These are phyloP conservation scores for Dendrobium huoshanense DNA, from an alignment of 106 monocot species.

Conservation along the genomic window DNA sequence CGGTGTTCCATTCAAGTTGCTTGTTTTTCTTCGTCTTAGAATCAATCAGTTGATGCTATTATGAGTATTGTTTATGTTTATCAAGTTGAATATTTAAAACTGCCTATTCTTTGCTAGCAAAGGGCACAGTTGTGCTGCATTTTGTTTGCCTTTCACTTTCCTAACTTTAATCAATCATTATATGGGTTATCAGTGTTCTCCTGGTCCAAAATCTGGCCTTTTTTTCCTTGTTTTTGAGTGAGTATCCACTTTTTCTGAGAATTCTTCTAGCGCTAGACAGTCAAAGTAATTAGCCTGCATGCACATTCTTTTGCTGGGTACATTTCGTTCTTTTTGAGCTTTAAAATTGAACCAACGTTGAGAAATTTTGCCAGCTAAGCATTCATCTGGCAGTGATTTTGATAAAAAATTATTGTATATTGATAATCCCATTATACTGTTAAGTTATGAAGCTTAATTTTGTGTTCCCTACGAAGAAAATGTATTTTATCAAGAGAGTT, in stretches of 20 bases:
- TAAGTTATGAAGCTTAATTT: too few species aligned
- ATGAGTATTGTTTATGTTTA: neutral
- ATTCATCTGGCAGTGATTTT: neutral
- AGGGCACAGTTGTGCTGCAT: neutral
- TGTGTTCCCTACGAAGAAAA: too few species aligned
- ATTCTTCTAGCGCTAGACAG: neutral
- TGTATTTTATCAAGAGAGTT: too few species aligned
- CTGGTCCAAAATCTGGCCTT: neutral
- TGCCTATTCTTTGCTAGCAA: neutral
- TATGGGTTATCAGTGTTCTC: neutral
- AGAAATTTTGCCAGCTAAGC: neutral
- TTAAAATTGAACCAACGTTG: neutral
- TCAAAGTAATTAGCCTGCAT: neutral
- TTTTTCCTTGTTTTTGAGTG: neutral
- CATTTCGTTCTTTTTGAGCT: neutral
- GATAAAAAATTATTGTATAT: neutral
- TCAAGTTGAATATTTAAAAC: neutral
- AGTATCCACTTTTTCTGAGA: neutral
- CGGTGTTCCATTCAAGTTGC: neutral
- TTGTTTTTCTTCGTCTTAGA: too few species aligned
- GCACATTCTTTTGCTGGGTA: neutral
- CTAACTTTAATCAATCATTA: neutral
- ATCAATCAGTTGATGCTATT: neutral
- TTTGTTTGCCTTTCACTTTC: neutral
- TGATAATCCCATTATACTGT: neutral